These are phyloP conservation scores for Chamaenerion angustifolium DNA, from an alignment of 345 rosid genomes.

Conservation along the genomic window DNA sequence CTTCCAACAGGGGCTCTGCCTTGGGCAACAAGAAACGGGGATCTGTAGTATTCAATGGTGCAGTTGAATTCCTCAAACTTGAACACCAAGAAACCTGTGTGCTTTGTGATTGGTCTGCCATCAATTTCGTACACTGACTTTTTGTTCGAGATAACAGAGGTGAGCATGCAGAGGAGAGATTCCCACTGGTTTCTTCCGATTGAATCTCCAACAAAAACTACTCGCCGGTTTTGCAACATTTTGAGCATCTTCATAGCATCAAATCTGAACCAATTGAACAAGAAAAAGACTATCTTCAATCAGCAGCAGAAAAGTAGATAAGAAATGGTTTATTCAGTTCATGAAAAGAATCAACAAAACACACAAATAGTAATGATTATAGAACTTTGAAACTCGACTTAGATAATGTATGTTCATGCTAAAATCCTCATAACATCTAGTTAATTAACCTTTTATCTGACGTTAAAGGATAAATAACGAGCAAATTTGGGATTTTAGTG, in stretches of 20 bases:
- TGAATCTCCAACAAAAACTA: conserved; percentile 88
- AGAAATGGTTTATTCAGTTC: no score
- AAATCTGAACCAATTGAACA: conserved; percentile 28
- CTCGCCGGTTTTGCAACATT: conserved; percentile 41
- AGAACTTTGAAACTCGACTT: no score
- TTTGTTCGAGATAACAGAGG: conserved; percentile 46
- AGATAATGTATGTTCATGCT: no score
- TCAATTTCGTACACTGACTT: conserved; percentile 55
- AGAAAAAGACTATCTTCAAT: no score
- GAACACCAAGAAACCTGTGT: conserved; percentile 58
- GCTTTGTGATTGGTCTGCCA: conserved; percentile 80
- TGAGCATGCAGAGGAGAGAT: conserved; percentile 76
- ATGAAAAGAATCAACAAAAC: no score
- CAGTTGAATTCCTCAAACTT: conserved; percentile 69
- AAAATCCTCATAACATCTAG: no score
- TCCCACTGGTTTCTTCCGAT: conserved; percentile 96
- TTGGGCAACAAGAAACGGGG: conserved; percentile 61
- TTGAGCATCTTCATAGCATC: conserved; percentile 58
- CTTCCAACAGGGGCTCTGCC: conserved; percentile 50
- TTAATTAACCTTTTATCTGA: no score
- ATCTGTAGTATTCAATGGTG: conserved; percentile 77
- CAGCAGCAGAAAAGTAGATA: no score
- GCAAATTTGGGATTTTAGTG: no score
- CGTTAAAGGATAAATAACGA: no score
- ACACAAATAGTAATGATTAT: no score